Evolutionary conservation across 768 basidiomycete genomes (phyloP), one percentile per base, ranked within the genome.

Genomic region (Trametes elegans): DNA sequence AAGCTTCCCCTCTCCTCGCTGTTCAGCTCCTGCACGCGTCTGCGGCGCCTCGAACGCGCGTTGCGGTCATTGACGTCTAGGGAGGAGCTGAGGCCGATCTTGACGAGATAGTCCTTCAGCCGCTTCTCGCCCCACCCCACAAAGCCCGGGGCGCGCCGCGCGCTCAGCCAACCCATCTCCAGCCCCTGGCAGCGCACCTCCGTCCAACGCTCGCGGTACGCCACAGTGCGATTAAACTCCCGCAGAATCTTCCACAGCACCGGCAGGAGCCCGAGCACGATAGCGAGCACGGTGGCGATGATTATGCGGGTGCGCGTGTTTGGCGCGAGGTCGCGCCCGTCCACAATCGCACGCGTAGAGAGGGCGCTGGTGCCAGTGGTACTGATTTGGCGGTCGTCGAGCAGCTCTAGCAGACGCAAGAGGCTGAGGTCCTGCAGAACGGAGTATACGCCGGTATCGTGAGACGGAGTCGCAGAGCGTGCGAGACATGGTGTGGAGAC

Each of bases 81-180:
- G 1, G 76, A 75, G 18, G 81, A 81, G 63, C 85, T 84, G n/a
- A 89, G 68, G 1, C 88, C 86, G 27, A 77, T 72, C 66, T 83
- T 84, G 51, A 82, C 68, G 21, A 91, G 71, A 62, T 82, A 83
- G 59, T 86, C 83, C 69, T 89, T 89, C 58, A 92, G 63, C 26
- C 78, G 75, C 61, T 83, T 82, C 68, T 93, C 90, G 9, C 87
- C 85, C 85, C 85, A 86, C 1, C 81, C 82, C 7, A 75, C 74
- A 58, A 88, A 86, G 3, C 87, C 87, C 16, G 84, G 85, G 3
- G 87, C 87, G 21, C 74, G 68, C 4, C 70, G 72, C 0, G 79
- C 81, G 62, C 83, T 82, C 36, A 91, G 70, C 84, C 88, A 91
- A 6, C 82, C 90, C 72, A 93, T 76, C 62, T 92, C 89, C 56